Evolutionary conservation across 805 yeast species (phyloP).

Genomic region (Candida orba): DNA sequence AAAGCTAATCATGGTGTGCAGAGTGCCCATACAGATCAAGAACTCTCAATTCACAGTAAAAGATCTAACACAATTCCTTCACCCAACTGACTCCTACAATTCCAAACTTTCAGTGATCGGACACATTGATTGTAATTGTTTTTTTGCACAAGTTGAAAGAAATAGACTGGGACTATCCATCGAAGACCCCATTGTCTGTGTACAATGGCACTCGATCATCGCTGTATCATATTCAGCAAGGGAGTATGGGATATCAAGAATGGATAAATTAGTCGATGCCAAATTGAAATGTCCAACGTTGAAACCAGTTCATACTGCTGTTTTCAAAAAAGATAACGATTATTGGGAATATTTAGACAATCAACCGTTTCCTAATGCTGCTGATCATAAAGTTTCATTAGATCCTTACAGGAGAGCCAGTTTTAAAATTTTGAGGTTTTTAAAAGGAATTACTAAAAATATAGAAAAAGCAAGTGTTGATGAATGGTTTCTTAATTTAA

Average conservation of each 20-base stretch:
- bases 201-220: constrained; percentile 85
- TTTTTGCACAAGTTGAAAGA: constrained; percentile 92
- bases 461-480: constrained; percentile 96
- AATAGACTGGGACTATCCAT: constrained; percentile 55
- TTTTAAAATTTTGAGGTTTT: constrained; percentile 63
- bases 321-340: constrained; percentile 78
- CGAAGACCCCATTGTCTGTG: constrained; percentile 84
- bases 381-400: constrained; percentile 71
- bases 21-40: background rate
- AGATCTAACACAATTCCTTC: constrained; percentile 42
- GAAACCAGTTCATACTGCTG: constrained; percentile 86
- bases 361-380: constrained; percentile 42
- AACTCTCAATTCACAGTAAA: constrained; percentile 37
- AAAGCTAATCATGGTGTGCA: background rate
- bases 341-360: constrained; percentile 65
- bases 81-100: constrained; percentile 39
- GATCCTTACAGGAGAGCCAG: constrained; percentile 91
- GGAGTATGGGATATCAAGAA: constrained; percentile 69
- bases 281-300: constrained; percentile 67
- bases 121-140: constrained; percentile 89
- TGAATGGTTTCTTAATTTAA: constrained; percentile 84
- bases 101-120: constrained; percentile 76
- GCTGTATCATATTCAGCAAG: constrained; percentile 92
- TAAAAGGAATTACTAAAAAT: constrained; percentile 52
- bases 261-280: constrained; percentile 68